Base-by-base conservation (phyloP, 2,329 filamentous ascomycete genomes). In the Cadophora sp. region DNA sequence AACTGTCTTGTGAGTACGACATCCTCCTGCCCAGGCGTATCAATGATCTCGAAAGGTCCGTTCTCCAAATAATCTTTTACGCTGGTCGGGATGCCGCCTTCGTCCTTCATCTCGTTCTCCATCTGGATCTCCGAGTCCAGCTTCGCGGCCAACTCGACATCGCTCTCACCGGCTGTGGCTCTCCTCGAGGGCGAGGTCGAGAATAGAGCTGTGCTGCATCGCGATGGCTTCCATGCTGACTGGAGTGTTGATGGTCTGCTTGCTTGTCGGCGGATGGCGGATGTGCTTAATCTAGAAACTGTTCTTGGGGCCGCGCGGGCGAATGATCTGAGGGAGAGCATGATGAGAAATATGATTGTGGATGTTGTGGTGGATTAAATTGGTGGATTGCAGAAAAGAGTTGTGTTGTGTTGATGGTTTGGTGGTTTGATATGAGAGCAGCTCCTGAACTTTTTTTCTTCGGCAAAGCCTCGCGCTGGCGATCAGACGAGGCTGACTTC, bases 51-150 rank as follows among this genome's bases (percentile, higher is more conserved):
- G 81, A 94, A 99, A 50, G 91, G 87, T 77, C 91, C 90, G 83
- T 93, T 95, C 78, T 95, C 89, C 59, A 97, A 82, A 81, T 97
- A 97, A 79, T 96, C 92, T 82, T 93, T 91, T 80, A 97, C 87
- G 79, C 90, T 92, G 71, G 89, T 86, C 50, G 93, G 91, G 73
- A 92, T 82, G 72, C 92, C 87, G 76, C 92, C 88, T 70, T 87
- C 85, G 73, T 90, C 86, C 81, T 91, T 74, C 81, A 94, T 90
- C 77, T 94, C 90, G 76, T 89, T 88, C 86, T 98, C 96, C 78
- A 97, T 89, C 79, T 89, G 83, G 73, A 97, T 85, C 84, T 97
- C 94, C 78, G 89, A 90, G 73, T 92, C 88, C 61, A 99, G 88
- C 87, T 98, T 98, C 68, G 89, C 88, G 50, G 90, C 87, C 64